Evolutionary conservation across 1,284 basidiomycete species (phyloP).

Genomic region (Apiotrichum mycotoxinovorans): DNA sequence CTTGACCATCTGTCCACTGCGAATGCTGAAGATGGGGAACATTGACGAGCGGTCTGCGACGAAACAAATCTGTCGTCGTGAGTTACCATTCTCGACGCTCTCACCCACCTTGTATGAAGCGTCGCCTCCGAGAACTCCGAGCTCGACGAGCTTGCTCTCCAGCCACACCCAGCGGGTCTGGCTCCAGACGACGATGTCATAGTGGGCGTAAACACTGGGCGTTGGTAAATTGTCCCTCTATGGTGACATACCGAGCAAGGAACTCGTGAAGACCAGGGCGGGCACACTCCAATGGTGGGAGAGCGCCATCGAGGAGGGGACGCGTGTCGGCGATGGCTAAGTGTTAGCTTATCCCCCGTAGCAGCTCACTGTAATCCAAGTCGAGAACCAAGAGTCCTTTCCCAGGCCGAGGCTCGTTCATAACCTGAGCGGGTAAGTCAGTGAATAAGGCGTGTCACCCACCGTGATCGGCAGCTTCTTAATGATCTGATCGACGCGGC

Average conservation of each 20-base stretch:
- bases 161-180: conserved; percentile 85
- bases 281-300: conserved; percentile 74
- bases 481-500: conserved; percentile 71
- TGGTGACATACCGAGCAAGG: conserved; percentile 48
- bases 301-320: conserved; percentile 68
- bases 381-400: conserved; percentile 80
- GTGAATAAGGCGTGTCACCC: conserved; percentile 4
- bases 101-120: conserved; percentile 63
- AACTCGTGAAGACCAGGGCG: conserved; percentile 80
- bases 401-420: conserved; percentile 68
- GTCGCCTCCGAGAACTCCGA: conserved; percentile 71
- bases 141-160: conserved; percentile 81
- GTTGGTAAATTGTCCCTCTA: conserved; percentile 18
- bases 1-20: conserved; percentile 68
- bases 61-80: conserved; percentile 40
- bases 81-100: conserved; percentile 1
- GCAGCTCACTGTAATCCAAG: conserved; percentile 72
- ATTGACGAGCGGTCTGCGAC: conserved; percentile 81
- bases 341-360: neutral
- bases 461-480: conserved; percentile 57
- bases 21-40: conserved; percentile 72
- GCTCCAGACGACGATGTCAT: conserved; percentile 81
- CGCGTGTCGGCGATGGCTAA: conserved; percentile 77
- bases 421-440: conserved; percentile 53
- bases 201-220: conserved; percentile 64